Evolutionary conservation across 2,329 filamentous ascomycete species (phyloP).

Genomic region (Pleoardoris graminearum): DNA sequence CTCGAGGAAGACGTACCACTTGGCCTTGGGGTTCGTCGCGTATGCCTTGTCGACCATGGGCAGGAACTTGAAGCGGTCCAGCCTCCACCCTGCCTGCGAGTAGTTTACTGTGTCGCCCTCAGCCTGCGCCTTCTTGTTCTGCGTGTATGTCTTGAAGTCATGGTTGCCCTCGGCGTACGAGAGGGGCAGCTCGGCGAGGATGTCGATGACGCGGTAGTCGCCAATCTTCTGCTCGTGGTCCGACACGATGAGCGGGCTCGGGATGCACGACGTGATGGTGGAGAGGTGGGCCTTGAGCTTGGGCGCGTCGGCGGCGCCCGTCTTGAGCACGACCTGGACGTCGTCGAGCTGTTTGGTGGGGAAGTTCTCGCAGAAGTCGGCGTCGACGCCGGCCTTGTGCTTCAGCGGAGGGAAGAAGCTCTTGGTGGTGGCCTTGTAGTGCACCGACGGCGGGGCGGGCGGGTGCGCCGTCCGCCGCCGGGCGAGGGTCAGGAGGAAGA

Average conservation of each 20-base stretch:
- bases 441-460: conserved; percentile 19
- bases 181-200: conserved; percentile 55
- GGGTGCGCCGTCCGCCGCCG: conserved; percentile 19
- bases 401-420: conserved; percentile 43
- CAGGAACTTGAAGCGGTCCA: conserved; percentile 64
- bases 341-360: conserved; percentile 47
- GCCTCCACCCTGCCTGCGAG: conserved; percentile 56
- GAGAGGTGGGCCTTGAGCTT: conserved; percentile 54
- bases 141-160: conserved; percentile 58
- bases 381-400: conserved; percentile 32
- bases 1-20: conserved; percentile 48
- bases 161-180: conserved; percentile 47
- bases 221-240: conserved; percentile 60
- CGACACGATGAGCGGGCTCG: conserved; percentile 61
- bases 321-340: conserved; percentile 55
- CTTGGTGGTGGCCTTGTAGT: conserved; percentile 38
- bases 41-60: conserved; percentile 59
- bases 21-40: conserved; percentile 38
- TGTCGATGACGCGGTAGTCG: conserved; percentile 54
- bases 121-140: conserved; percentile 45
- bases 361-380: conserved; percentile 47
- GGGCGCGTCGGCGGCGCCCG: conserved; percentile 51
- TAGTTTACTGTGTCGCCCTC: conserved; percentile 50
- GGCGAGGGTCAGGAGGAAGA: conserved; percentile 36
- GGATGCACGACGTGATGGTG: conserved; percentile 59